phyloP scores from a whole-genome alignment of 768 basidiomycete species.

The Suillus clintonianus region DNA sequence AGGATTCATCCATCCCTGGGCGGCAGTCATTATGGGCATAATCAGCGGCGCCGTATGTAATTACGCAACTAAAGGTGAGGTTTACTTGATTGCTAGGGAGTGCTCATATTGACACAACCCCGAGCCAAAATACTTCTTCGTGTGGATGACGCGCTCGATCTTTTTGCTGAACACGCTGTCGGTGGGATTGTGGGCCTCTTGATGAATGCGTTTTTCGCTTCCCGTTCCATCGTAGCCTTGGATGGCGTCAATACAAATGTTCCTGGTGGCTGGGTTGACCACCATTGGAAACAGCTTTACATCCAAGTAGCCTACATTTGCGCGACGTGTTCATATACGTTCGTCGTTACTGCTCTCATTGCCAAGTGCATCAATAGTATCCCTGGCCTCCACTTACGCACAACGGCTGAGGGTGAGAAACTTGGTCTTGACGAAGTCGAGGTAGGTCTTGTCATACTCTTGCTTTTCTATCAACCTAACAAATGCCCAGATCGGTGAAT shows the following conservation, averaged over 20 bases:
- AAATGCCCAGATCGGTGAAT: conserved; percentile 58
- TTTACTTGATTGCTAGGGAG: not conserved
- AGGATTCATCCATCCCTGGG: conserved; percentile 79
- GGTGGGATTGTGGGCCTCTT: conserved; percentile 80
- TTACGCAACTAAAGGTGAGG: conserved; percentile 79
- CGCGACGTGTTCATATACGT: conserved; percentile 59
- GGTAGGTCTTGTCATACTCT: conserved; percentile 38
- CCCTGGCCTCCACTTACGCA: conserved; percentile 58
- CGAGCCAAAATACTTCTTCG: conserved; percentile 67
- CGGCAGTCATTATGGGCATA: conserved; percentile 73
- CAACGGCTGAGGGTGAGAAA: conserved; percentile 55
- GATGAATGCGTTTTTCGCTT: conserved; percentile 75
- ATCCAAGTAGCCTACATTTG: conserved; percentile 70
- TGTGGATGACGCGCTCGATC: conserved; percentile 89
- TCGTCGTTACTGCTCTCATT: conserved; percentile 61
- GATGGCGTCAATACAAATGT: conserved; percentile 63
- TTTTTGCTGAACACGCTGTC: conserved; percentile 89
- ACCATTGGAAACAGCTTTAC: conserved; percentile 77
- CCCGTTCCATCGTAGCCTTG: conserved; percentile 58
- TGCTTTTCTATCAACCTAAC: not conserved
- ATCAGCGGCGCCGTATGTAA: conserved; percentile 75
- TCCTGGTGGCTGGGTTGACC: conserved; percentile 72
- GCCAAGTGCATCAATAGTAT: conserved; percentile 57
- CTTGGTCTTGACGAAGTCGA: conserved; percentile 74
- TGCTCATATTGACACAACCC: conserved; percentile 11